A percentile compares a stretch with the other conserved stretches of the same genome.
phyloP scores from a whole-genome alignment of 148 eudicot species.

The Polygonum aviculare region DNA sequence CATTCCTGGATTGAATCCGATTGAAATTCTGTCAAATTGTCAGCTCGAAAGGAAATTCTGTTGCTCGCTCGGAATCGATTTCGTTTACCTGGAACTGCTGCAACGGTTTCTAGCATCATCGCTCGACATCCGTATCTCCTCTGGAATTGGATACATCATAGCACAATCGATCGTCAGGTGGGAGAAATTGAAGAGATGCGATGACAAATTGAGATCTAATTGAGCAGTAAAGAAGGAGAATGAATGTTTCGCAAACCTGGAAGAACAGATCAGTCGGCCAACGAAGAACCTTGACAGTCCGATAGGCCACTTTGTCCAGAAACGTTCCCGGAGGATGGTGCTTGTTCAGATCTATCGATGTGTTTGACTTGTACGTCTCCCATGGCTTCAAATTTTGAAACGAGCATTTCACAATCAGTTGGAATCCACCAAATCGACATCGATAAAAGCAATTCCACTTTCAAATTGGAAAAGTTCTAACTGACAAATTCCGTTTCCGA shows the following conservation, averaged over 20 bases:
- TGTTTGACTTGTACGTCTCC: constrained; percentile 55
- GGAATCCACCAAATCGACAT: not conserved
- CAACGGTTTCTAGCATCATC: constrained; percentile 85
- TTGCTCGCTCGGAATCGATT: no score
- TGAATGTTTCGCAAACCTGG: constrained; percentile 33
- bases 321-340: constrained; percentile 48
- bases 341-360: constrained; percentile 52
- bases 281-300: constrained; percentile 54
- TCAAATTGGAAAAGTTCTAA: not conserved
- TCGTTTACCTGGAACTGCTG: constrained; percentile 48
- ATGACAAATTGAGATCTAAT: not conserved
- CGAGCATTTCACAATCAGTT: not conserved
- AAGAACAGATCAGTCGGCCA: constrained; percentile 61
- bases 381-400: constrained; percentile 35
- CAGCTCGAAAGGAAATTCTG: no score
- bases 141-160: constrained; percentile 19
- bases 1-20: constrained; percentile 32
- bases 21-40: no score
- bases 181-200: not conserved
- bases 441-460: no score
- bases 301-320: constrained; percentile 52
- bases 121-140: constrained; percentile 82
- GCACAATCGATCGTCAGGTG: not conserved
- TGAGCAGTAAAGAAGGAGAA: not conserved
- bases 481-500: not conserved